Evolutionary conservation across 2,329 filamentous ascomycete species (phyloP), one percentile per base, ranked within the genome.

Genomic region (Hirsutella rhossiliensis): DNA sequence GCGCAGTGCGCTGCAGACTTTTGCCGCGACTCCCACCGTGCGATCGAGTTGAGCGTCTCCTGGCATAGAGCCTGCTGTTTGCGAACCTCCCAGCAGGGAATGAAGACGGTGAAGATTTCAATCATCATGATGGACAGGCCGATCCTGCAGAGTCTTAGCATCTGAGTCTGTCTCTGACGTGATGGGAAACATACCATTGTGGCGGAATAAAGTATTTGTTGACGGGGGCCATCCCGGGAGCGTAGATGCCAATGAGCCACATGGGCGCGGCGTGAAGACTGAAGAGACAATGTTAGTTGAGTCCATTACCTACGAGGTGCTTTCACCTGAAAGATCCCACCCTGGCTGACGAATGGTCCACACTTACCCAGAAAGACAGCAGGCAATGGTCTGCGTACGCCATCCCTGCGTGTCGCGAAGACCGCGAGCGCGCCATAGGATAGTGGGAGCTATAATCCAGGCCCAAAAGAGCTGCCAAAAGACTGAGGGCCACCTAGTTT

Each of bases 351-450:
- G n/a, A n/a, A n/a, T n/a, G n/a, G n/a, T n/a, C n/a, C n/a, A 36
- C 7, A 58, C 63, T 46, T 54, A 72, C 68, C 64, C 65, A 30
- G 68, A 63, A 41, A 72, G 50, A 48, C 64, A 66, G 57, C 69
- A 74, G 3, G 61, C 63, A 36, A 78, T 73, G 29, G 79, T 84
- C 56, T 83, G 80, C 6, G 73, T 54, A 11, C 78, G 68, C 80
- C 80, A 84, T 45, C 78, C 75, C 52, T 82, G 76, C 7, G 78
- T 79, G 54, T 84, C 80, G 28, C 68, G 68, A 50, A 84, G 76
- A 19, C 68, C 63, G 8, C 78, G 70, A 32, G 79, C 72, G 50
- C 73, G 69, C 70, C 73, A 82, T 4, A 84, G 68, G 48, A 82
- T 67, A 52, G 73, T 66, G 18, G 79, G 77, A 3, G 78, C 77